Percentiles rank a stretch among this genome's conserved stretches.
These are phyloP conservation scores for Blastocystis sp. DNA, from an alignment of 352 stramenopile genomes.

Conservation along the genomic window DNA sequence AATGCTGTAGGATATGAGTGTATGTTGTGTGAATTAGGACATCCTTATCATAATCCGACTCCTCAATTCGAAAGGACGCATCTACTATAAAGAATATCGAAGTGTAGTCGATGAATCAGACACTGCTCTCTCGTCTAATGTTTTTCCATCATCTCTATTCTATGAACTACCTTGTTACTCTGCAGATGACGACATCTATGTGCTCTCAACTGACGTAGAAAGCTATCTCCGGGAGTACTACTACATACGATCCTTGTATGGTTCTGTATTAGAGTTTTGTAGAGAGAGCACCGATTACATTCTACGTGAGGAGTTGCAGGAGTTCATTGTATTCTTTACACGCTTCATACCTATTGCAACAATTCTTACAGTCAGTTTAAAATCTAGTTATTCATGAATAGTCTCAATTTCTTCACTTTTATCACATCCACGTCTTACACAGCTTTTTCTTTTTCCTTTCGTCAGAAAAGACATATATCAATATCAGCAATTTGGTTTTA, in stretches of 20 bases:
- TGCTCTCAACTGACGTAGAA: background rate
- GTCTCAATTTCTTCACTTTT: slow-evolving; percentile 43
- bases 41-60: background rate
- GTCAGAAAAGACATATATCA: background rate
- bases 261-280: background rate
- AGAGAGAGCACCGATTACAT: background rate
- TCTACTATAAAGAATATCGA: background rate
- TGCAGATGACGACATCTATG: background rate
- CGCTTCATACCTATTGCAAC: background rate
- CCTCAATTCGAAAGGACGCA: background rate
- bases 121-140: background rate
- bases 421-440: background rate
- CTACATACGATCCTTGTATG: background rate
- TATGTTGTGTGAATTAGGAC: background rate
- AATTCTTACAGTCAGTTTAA: background rate
- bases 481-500: background rate
- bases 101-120: background rate
- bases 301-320: background rate
- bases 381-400: background rate
- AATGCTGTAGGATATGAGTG: background rate
- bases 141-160: background rate
- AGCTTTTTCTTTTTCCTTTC: slow-evolving; percentile 11
- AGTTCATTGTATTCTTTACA: background rate
- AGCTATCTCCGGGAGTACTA: slow-evolving; percentile 13
- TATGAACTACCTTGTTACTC: background rate